These are phyloP conservation scores for Boletus insuetus DNA, from an alignment of 768 basidiomycete species.

Conservation along the genomic window DNA sequence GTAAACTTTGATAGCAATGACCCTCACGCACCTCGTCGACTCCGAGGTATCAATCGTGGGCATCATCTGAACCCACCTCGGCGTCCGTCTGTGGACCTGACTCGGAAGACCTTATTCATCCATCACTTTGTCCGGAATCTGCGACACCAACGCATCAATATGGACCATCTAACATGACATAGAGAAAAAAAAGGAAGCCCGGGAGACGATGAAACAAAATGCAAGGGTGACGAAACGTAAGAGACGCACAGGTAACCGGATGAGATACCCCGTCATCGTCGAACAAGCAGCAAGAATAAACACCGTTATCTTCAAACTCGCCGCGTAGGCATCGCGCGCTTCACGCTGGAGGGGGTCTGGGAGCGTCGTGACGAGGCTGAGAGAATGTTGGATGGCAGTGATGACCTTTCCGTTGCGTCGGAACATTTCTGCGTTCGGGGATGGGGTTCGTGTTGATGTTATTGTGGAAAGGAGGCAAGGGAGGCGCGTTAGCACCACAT, in stretches of 20 bases:
- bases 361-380: constrained; percentile 13
- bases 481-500: not conserved
- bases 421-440: too few species aligned
- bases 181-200: not conserved
- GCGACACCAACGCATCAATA: not conserved
- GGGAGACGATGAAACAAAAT: not conserved
- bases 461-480: too few species aligned
- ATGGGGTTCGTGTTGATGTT: too few species aligned
- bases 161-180: not conserved
- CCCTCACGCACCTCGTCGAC: too few species aligned
- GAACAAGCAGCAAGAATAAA: constrained; percentile 21
- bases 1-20: too few species aligned
- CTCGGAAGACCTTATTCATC: not conserved
- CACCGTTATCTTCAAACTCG: constrained; percentile 16
- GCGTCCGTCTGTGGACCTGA: too few species aligned
- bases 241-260: constrained; percentile 15
- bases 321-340: constrained; percentile 20
- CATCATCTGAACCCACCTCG: too few species aligned
- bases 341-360: constrained; percentile 13
- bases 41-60: too few species aligned
- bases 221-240: not conserved
- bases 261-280: constrained; percentile 6
- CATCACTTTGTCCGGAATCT: constrained; percentile 17
- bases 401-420: constrained; percentile 9
- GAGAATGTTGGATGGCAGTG: constrained; percentile 15